Percentiles rank a stretch among this genome's conserved stretches.
phyloP scores from a whole-genome alignment of 2,329 filamentous ascomycete species.

The Nemania abortiva region DNA sequence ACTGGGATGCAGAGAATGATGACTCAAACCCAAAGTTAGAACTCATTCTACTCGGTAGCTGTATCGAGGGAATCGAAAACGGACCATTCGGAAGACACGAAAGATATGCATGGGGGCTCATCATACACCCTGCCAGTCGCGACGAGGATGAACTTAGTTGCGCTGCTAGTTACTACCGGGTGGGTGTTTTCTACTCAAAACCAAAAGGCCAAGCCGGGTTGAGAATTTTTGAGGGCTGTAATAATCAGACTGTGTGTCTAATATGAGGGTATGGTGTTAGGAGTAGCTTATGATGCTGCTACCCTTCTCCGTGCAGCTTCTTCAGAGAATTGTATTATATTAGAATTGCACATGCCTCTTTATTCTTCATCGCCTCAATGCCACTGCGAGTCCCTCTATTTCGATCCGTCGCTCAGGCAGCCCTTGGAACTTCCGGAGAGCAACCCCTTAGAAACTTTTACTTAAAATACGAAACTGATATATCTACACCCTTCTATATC shows the following conservation, averaged over 20 bases:
- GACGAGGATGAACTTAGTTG: neutral
- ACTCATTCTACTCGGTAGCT: slow-evolving; percentile 14
- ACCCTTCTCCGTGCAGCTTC: no score
- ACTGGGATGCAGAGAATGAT: slow-evolving; percentile 8
- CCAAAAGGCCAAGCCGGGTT: slow-evolving; percentile 12
- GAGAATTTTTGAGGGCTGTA: slow-evolving; percentile 6
- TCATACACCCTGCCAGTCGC: slow-evolving; percentile 8
- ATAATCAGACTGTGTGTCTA: slow-evolving; percentile 14
- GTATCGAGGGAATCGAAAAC: neutral
- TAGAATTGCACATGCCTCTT: no score
- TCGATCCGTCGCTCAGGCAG: no score
- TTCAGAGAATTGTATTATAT: no score
- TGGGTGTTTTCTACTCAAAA: slow-evolving; percentile 18
- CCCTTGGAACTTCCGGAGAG: no score
- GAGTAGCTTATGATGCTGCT: neutral
- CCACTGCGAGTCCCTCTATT: no score
- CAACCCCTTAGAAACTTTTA: no score
- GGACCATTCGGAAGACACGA: neutral
- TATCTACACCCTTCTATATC: no score
- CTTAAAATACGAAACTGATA: no score
- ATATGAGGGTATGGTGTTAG: slow-evolving; percentile 5
- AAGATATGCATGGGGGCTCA: slow-evolving; percentile 27
- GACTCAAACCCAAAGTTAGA: neutral
- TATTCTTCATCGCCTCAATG: no score
- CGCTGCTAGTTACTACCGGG: neutral